phyloP scores from a whole-genome alignment of 2,329 filamentous ascomycete species.

The Alternaria metachromatica region DNA sequence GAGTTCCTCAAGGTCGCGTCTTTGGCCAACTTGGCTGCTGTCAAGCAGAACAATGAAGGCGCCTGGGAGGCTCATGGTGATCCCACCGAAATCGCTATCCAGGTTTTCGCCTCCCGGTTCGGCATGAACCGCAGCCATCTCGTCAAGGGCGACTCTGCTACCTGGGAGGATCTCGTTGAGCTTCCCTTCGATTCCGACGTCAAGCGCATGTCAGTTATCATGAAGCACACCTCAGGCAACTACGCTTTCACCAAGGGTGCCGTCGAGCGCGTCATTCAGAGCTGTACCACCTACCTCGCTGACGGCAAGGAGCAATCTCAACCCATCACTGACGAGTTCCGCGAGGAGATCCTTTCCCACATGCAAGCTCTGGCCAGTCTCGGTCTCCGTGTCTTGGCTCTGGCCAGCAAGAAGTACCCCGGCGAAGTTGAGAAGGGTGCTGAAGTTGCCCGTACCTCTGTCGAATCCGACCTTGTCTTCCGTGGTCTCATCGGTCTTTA shows the following conservation, averaged over 20 bases:
- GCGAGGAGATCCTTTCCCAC: conserved; percentile 66
- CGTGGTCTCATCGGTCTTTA: conserved; percentile 83
- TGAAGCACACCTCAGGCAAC: conserved; percentile 50
- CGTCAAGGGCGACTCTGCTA: conserved; percentile 44
- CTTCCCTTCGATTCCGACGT: conserved; percentile 77
- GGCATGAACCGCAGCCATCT: conserved; percentile 65
- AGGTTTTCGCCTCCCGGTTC: conserved; percentile 75
- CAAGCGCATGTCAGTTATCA: conserved; percentile 79
- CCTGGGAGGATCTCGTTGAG: conserved; percentile 61
- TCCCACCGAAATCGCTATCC: conserved; percentile 73
- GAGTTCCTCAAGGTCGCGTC: conserved; percentile 47
- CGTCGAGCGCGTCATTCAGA: conserved; percentile 71
- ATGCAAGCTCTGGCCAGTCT: conserved; percentile 72
- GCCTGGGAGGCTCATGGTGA: conserved; percentile 49
- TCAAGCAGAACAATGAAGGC: conserved; percentile 54
- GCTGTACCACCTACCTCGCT: conserved; percentile 62
- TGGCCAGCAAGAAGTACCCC: conserved; percentile 61
- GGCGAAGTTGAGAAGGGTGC: conserved; percentile 50
- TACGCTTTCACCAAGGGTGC: conserved; percentile 69
- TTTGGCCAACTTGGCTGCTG: conserved; percentile 60
- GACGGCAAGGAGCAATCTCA: conserved; percentile 46
- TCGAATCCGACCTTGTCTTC: conserved; percentile 74
- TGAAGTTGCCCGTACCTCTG: conserved; percentile 62
- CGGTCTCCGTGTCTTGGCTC: conserved; percentile 72
- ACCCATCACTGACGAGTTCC: conserved; percentile 61